phyloP scores from a whole-genome alignment of 2,329 filamentous ascomycete species.

The Neonectria faginata region DNA sequence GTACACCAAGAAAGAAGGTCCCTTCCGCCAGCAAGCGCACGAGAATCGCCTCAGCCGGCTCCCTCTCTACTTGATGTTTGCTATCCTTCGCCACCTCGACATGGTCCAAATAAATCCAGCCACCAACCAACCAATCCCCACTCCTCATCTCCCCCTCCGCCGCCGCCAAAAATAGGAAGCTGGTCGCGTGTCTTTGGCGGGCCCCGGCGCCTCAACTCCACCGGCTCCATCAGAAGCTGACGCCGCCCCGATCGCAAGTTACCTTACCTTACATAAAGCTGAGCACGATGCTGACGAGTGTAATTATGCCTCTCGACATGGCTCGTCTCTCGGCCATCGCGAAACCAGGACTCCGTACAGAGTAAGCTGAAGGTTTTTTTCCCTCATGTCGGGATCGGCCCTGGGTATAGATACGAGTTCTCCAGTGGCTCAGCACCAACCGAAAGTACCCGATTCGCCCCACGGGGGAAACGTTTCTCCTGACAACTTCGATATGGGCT shows the following conservation, averaged over 20 bases:
- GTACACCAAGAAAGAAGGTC: background rate
- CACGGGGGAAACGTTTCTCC: slow-evolving; percentile 2
- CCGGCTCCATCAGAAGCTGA: slow-evolving; percentile 15
- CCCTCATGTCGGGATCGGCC: background rate
- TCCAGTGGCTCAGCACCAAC: slow-evolving; percentile 14
- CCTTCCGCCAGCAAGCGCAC: background rate
- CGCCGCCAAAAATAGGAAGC: slow-evolving; percentile 42
- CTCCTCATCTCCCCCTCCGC: slow-evolving; percentile 28
- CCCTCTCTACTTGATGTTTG: background rate
- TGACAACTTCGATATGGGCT: background rate
- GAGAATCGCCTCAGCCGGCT: background rate
- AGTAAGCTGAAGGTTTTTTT: background rate
- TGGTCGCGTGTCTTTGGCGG: slow-evolving; percentile 38
- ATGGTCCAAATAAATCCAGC: background rate
- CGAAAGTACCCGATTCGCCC: background rate
- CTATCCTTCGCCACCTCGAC: background rate
- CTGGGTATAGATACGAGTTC: background rate
- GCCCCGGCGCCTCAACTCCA: background rate
- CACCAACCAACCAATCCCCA: slow-evolving; percentile 21
- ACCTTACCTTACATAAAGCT: background rate
- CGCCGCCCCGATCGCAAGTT: slow-evolving; percentile 4
- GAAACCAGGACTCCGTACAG: background rate
- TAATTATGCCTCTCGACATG: background rate
- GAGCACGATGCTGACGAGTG: background rate
- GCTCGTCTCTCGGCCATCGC: background rate